phyloP scores from a whole-genome alignment of 257 asterid genomes.

The Cordia subcordata region DNA sequence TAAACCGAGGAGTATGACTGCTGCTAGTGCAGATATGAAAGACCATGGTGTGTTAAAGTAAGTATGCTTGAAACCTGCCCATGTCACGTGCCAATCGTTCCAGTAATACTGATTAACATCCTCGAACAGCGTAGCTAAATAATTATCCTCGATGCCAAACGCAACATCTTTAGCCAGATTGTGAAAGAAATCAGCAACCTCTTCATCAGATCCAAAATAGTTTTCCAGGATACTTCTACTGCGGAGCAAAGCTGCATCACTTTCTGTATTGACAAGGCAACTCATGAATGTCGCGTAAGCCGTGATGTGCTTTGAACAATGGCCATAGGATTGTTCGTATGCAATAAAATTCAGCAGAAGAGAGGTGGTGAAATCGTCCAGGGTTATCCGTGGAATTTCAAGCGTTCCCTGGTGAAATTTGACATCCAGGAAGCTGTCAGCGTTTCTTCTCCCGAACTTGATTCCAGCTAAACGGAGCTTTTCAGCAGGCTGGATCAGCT shows the following conservation, averaged over 20 bases:
- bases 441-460: neutral
- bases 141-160: neutral
- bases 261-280: neutral
- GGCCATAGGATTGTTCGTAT: neutral
- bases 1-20: neutral
- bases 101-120: neutral
- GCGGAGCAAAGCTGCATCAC: neutral
- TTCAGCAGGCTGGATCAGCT: neutral
- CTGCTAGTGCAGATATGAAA: slow-evolving; percentile 1
- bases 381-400: neutral
- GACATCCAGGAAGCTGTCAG: neutral
- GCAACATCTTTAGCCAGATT: neutral
- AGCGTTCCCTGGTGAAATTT: neutral
- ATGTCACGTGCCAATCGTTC: neutral
- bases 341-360: too few species aligned
- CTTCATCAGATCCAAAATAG: neutral
- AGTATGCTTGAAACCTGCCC: slow-evolving; percentile 9
- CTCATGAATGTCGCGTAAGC: neutral
- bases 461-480: neutral
- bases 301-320: neutral
- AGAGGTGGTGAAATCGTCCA: too few species aligned
- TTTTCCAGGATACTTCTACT: neutral
- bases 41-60: slow-evolving; percentile 8
- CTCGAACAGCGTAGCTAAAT: neutral
- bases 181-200: neutral